phyloP scores from a whole-genome alignment of 768 basidiomycete species.

The Collybiopsis luxurians region DNA sequence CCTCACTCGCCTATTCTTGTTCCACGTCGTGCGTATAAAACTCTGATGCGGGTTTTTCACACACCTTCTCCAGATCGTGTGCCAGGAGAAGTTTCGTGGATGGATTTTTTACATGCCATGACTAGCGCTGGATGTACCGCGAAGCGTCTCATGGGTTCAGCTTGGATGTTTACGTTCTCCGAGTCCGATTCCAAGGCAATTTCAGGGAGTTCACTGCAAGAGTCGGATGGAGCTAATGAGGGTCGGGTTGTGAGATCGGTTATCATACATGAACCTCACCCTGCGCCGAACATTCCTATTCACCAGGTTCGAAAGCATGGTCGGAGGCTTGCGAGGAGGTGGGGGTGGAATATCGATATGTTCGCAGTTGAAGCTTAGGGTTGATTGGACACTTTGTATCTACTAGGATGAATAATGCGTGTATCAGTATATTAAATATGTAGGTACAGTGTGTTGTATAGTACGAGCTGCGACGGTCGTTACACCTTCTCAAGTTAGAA shows the following conservation, averaged over 20 bases:
- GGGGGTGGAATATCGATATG: neutral
- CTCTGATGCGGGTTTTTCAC: neutral
- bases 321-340: neutral
- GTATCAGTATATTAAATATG: no score
- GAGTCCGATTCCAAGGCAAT: no score
- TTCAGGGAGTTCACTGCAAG: no score
- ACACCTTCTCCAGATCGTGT: neutral
- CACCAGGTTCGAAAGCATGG: neutral
- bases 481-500: no score
- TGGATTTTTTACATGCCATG: neutral
- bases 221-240: no score
- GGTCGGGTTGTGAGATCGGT: no score
- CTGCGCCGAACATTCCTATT: neutral
- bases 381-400: no score
- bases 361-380: no score
- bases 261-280: neutral
- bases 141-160: slow-evolving; percentile 17
- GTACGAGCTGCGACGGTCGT: no score
- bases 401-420: no score
- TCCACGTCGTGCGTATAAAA: neutral
- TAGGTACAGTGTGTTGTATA: no score
- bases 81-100: neutral
- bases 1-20: no score
- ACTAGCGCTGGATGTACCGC: slow-evolving; percentile 2
- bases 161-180: slow-evolving; percentile 24